Conservation (phyloP, 2,329 filamentous ascomycete species). For the Beauveria brongniartii region DNA sequence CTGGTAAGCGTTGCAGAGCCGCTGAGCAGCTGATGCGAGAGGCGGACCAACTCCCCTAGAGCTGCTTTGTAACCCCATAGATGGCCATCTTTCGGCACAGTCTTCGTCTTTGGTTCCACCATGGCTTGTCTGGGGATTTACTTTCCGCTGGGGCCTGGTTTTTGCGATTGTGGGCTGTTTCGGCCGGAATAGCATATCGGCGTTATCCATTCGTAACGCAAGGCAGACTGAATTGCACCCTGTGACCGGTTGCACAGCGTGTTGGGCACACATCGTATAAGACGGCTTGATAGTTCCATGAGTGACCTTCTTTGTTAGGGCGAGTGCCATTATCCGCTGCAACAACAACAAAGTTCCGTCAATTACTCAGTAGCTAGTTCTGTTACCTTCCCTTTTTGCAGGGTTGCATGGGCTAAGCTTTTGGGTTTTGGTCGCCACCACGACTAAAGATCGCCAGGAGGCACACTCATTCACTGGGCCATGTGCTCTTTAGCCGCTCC, state of each 20-base stretch:
- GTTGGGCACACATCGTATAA: background rate
- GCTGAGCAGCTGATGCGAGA: too few relatives aligned
- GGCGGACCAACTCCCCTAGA: too few relatives aligned
- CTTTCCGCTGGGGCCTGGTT: background rate
- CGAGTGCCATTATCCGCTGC: background rate
- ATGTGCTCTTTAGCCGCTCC: background rate
- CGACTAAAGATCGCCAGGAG: background rate
- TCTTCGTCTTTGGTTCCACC: background rate
- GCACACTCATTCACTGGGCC: background rate
- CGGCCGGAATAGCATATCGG: too few relatives aligned
- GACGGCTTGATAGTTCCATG: background rate
- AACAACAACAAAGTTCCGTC: background rate
- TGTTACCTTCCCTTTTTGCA: background rate
- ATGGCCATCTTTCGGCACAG: background rate
- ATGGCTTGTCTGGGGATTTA: background rate
- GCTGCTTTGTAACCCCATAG: too few relatives aligned
- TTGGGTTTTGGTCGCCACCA: background rate
- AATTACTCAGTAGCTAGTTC: background rate
- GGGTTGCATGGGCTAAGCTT: background rate
- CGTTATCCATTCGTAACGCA: background rate
- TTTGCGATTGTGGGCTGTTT: background rate
- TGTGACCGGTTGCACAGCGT: too few relatives aligned
- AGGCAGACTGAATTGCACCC: background rate
- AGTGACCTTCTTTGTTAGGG: background rate
- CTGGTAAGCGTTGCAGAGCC: too few relatives aligned